Conservation (phyloP, 805 yeast species). For the Yamadazyma akitaensis region DNA sequence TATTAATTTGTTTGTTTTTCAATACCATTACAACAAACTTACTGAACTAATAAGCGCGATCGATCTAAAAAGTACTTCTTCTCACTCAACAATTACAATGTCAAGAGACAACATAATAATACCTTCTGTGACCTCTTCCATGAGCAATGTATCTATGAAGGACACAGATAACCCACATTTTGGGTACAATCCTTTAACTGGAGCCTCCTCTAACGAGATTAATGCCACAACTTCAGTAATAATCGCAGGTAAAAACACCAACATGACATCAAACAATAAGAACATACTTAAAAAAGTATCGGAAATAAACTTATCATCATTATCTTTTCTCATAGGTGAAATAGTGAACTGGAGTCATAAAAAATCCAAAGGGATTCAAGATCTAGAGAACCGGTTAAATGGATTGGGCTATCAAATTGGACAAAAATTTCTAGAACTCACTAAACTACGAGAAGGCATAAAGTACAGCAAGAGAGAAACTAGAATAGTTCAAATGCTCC, state of each 20-base stretch:
- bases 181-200: slow-evolving; percentile 44
- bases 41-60: neutral
- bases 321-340: slow-evolving; percentile 69
- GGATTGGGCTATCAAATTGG: slow-evolving; percentile 79
- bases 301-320: slow-evolving; percentile 64
- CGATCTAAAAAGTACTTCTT: neutral
- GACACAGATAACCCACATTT: slow-evolving; percentile 31
- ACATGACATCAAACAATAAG: slow-evolving; percentile 47
- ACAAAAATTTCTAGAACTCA: slow-evolving; percentile 63
- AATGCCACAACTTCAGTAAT: slow-evolving; percentile 35
- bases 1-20: neutral
- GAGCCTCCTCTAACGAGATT: slow-evolving; percentile 39
- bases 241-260: slow-evolving; percentile 30
- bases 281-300: slow-evolving; percentile 59
- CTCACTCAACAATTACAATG: slow-evolving; percentile 6
- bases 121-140: slow-evolving; percentile 26
- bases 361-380: slow-evolving; percentile 64
- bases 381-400: slow-evolving; percentile 54
- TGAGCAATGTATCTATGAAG: slow-evolving; percentile 26
- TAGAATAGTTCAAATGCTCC: slow-evolving; percentile 62
- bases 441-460: slow-evolving; percentile 62
- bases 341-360: slow-evolving; percentile 63
- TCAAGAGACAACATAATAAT: slow-evolving; percentile 25
- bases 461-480: slow-evolving; percentile 63
- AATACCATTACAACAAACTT: neutral